Base-by-base conservation (phyloP, 345 rosid genomes). In the Turnera subulata region DNA sequence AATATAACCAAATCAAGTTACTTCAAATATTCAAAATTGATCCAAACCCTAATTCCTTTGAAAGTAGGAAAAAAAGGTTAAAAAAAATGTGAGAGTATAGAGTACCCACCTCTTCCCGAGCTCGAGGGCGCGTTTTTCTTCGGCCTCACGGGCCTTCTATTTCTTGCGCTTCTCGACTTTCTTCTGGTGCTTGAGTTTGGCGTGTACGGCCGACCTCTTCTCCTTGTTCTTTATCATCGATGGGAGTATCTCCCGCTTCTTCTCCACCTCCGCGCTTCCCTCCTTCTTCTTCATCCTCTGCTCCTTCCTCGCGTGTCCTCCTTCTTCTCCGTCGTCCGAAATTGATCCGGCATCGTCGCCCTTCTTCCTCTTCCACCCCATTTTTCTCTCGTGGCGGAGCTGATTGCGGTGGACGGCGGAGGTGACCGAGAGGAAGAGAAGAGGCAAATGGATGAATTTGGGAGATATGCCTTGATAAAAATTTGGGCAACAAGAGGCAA, bases 211-310 rank as follows among this genome's bases (percentile, higher is more conserved):
- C 2, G 95, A 80, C 65, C 98, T 84, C 86, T 87, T 89, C 56
- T 86, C 96, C 71, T 93, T 93, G 84, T 84, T 89, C 76, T 82
- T 93, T 26, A 93, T 84, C 91, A 78, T 84, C 14, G 96, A 89
- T 1, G 97, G 98, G 16, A 86, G 87, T 37, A 89, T 64, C 70
- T 79, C 85, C 42, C 39, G 50, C 73, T 73, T 55, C 44, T 50
- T 57, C 50, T 52, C 63, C 63, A 4, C 55, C 50, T 19, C 37
- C 33, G 11, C 26, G 20, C 12, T 43, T 39, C 42, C 40, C 50
- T 20, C 77, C 74, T 75, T 70, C 55, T 75, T 76, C 77, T 58
- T 63, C 18, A 46, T 46, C 12, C 10, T 37, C 2, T 6, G 11
- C 7, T 44, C 20, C 6, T 7, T 2, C 14, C 53, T 61, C 22